Percentiles rank a stretch among this genome's conserved stretches.
Evolutionary conservation across 2,329 filamentous ascomycete genomes (phyloP).

Genomic region (Colletotrichum nymphaeae): DNA sequence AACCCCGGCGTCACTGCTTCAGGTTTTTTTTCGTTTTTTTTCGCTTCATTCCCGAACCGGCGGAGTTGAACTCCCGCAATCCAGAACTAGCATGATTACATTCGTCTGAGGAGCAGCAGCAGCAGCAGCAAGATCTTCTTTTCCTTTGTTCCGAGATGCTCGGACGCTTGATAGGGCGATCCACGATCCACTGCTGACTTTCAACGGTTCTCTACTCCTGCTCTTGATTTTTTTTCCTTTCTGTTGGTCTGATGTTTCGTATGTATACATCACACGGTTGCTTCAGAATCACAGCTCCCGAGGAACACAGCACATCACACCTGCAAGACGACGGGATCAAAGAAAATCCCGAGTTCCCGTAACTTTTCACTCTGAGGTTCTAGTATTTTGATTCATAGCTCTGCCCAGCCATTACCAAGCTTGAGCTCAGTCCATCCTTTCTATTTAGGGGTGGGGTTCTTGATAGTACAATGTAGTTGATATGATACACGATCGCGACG

Average conservation of each 20-base stretch:
- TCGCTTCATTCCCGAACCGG: not conserved
- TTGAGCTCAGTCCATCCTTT: not conserved
- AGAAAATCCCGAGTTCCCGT: conserved; percentile 13
- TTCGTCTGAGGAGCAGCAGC: conserved; percentile 13
- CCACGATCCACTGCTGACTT: not conserved
- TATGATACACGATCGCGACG: conserved; percentile 30
- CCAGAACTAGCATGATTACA: conserved; percentile 10
- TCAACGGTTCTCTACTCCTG: not conserved
- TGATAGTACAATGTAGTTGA: conserved; percentile 29
- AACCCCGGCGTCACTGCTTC: conserved; percentile 33
- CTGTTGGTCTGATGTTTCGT: conserved; percentile 2
- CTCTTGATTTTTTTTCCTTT: not conserved
- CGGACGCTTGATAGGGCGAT: not conserved
- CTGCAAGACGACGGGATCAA: conserved; percentile 17
- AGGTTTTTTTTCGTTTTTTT: not conserved
- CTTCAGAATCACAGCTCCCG: conserved; percentile 8
- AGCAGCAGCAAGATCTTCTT: not conserved
- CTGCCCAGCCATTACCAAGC: not conserved
- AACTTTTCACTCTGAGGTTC: not conserved
- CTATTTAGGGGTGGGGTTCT: not conserved
- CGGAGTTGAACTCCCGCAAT: not conserved
- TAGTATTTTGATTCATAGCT: not conserved
- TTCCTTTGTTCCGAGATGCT: not conserved
- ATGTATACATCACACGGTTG: conserved; percentile 18
- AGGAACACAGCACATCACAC: conserved; percentile 15